Conservation (phyloP, 1,139 yeast species). For the Yamadazyma songkhlaensis region DNA sequence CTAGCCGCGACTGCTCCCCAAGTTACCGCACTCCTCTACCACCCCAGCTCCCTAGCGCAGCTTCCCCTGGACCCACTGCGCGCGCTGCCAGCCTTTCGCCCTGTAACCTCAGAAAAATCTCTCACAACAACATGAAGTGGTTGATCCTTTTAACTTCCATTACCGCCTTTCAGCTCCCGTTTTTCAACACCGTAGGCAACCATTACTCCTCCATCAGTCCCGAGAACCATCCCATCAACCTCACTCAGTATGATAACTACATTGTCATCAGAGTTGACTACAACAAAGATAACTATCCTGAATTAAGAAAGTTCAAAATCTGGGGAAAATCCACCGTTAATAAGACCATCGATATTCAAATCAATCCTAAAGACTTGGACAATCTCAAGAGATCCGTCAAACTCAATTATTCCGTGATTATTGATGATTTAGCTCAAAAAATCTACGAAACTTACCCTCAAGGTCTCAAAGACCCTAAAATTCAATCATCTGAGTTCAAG, state of each 20-base stretch:
- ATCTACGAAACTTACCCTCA: conserved; percentile 55
- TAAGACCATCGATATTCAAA: conserved; percentile 34
- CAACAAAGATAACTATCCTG: conserved; percentile 15
- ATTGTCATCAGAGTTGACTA: conserved; percentile 48
- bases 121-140: background rate
- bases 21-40: too few species aligned
- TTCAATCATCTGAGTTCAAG: too few species aligned
- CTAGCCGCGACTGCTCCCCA: too few species aligned
- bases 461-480: conserved; percentile 9
- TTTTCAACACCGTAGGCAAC: background rate
- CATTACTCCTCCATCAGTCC: conserved; percentile 18
- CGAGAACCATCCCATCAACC: conserved; percentile 42
- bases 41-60: too few species aligned
- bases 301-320: conserved; percentile 18
- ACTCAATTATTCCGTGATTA: conserved; percentile 33
- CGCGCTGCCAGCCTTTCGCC: too few species aligned
- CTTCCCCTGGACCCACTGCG: too few species aligned
- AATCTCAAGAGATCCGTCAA: conserved; percentile 20
- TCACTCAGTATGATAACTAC: conserved; percentile 47
- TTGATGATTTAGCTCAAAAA: conserved; percentile 55
- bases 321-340: conserved; percentile 32
- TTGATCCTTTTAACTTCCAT: background rate
- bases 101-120: too few species aligned
- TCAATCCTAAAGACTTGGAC: conserved; percentile 20
- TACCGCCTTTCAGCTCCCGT: conserved; percentile 2